Evolutionary conservation across 2,329 filamentous ascomycete species (phyloP).

Genomic region (Neopestalotiopsis sp.): DNA sequence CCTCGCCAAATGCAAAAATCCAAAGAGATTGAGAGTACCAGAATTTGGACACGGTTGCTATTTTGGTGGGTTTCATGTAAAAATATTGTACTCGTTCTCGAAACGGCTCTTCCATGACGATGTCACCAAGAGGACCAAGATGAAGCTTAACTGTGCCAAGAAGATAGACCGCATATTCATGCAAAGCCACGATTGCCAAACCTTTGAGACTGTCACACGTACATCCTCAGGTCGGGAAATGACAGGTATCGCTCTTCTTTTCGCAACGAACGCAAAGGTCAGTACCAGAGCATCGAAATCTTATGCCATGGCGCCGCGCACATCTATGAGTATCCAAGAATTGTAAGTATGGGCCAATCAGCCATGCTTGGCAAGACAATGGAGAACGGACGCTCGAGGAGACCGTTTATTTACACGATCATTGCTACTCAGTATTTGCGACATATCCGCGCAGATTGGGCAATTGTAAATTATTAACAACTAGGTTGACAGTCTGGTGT

Average conservation of each 20-base stretch:
- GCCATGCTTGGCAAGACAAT: background rate
- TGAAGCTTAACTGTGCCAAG: background rate
- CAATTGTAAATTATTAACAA: too few relatives aligned
- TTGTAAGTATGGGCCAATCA: too few relatives aligned
- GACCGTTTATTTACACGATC: background rate
- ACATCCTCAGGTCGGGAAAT: background rate
- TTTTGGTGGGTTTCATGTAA: background rate
- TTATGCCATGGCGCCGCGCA: background rate
- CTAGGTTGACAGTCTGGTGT: too few relatives aligned
- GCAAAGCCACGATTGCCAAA: background rate
- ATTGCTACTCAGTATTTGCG: background rate
- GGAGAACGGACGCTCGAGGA: background rate
- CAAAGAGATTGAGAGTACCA: slow-evolving; percentile 6
- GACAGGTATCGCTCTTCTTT: background rate
- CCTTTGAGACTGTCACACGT: background rate
- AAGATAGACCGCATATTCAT: background rate
- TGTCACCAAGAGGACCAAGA: background rate
- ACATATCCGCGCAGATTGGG: background rate
- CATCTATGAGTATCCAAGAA: background rate
- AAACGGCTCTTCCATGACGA: background rate
- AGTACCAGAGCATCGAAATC: background rate
- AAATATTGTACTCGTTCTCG: background rate
- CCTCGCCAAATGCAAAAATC: slow-evolving; percentile 9
- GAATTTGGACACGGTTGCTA: background rate
- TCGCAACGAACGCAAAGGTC: background rate